phyloP scores from a whole-genome alignment of 2,329 filamentous ascomycete genomes.

The Exophiala bonariae region DNA sequence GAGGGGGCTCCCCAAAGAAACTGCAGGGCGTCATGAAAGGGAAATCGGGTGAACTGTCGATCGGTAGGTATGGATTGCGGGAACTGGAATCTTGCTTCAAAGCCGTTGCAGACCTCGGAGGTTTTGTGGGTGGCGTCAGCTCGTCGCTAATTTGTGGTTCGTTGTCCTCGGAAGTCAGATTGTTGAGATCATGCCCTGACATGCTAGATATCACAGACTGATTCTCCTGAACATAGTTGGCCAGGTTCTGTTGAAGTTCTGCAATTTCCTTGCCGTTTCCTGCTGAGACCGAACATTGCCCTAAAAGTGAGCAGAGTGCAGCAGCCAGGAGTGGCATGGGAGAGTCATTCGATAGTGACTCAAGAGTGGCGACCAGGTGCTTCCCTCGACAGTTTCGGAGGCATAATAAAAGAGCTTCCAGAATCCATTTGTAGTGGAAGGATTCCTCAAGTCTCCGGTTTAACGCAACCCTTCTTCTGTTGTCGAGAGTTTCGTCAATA shows the following conservation, averaged over 20 bases:
- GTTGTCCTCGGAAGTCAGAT: no score
- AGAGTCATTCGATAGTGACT: neutral
- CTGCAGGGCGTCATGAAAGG: no score
- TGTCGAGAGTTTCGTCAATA: slow-evolving; percentile 9
- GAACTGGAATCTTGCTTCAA: no score
- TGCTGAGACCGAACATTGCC: neutral
- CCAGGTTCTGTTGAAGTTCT: neutral
- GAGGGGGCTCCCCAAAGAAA: no score
- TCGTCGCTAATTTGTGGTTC: neutral
- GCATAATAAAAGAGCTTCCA: slow-evolving; percentile 8
- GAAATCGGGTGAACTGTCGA: no score
- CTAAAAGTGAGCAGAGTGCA: neutral
- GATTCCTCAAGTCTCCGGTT: slow-evolving; percentile 7
- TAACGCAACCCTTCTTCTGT: slow-evolving; percentile 4
- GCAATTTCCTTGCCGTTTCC: neutral
- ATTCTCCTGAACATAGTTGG: neutral
- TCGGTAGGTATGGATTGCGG: no score
- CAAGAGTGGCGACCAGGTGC: neutral
- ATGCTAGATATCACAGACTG: no score
- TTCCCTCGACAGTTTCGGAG: slow-evolving; percentile 3
- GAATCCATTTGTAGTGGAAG: slow-evolving; percentile 8
- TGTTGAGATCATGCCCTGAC: no score
- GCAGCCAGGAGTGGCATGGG: slow-evolving; percentile 1
- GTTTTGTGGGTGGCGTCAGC: neutral
- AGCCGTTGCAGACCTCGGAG: neutral